phyloP scores from a whole-genome alignment of 768 basidiomycete species.

The Phlegmacium glaucopus region DNA sequence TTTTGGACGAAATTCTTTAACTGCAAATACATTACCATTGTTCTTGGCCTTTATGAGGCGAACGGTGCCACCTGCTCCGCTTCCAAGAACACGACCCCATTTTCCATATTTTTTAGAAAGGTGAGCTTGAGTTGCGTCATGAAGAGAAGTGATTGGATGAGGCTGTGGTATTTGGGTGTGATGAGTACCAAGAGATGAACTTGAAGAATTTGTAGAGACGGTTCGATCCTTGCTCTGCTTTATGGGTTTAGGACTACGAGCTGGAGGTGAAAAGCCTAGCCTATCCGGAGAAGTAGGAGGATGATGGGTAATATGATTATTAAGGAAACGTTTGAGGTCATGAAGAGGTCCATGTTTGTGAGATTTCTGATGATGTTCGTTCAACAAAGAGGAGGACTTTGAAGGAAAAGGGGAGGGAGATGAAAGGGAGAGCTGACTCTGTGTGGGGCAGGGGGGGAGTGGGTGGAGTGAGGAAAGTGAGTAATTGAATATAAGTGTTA shows the following conservation, averaged over 20 bases:
- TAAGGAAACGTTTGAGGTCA: conserved; percentile 93
- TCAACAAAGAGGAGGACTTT: conserved; percentile 18
- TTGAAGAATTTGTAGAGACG: conserved; percentile 16
- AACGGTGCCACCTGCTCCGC: conserved; percentile 98
- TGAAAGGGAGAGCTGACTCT: conserved; percentile 16
- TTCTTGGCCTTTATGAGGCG: conserved; percentile 92
- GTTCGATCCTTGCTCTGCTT: conserved; percentile 46
- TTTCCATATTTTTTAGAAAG: conserved; percentile 99
- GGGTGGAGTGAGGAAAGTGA: no score
- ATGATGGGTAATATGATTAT: conserved; percentile 65
- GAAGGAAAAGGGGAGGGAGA: conserved; percentile 21
- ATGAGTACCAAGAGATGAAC: conserved; percentile 8
- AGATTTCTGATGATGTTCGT: conserved; percentile 11
- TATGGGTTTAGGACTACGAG: conserved; percentile 23
- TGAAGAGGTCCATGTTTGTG: conserved; percentile 64
- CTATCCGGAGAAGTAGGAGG: conserved; percentile 9
- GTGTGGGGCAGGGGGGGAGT: no score
- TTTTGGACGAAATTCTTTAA: conserved; percentile 95
- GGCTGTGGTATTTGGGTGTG: conserved; percentile 11
- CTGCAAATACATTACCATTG: conserved; percentile 86
- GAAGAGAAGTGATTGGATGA: conserved; percentile 53
- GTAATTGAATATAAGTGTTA: no score
- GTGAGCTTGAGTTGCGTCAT: conserved; percentile 84
- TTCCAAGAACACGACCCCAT: conserved; percentile 94
- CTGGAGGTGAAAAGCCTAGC: conserved; percentile 10